These are phyloP conservation scores for Lanmaoa pseudosensibilis DNA, from an alignment of 768 basidiomycete genomes.

Conservation along the genomic window DNA sequence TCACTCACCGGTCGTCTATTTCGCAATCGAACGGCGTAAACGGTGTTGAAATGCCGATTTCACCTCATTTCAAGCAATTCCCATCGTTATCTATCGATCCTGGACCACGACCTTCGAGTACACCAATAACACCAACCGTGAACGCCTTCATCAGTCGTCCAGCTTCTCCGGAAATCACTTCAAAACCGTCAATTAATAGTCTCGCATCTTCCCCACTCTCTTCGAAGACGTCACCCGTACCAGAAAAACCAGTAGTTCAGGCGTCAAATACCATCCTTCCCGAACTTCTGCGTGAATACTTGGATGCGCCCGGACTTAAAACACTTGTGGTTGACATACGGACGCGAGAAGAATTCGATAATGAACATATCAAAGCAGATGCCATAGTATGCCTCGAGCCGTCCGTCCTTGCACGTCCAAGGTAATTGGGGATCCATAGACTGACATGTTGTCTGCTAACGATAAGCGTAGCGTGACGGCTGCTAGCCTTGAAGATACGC, in stretches of 20 bases:
- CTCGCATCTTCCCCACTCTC: slow-evolving; percentile 35
- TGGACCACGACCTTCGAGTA: slow-evolving; percentile 64
- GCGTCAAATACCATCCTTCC: slow-evolving; percentile 60
- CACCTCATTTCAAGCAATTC: slow-evolving; percentile 36
- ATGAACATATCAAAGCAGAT: slow-evolving; percentile 65
- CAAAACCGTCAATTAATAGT: slow-evolving; percentile 43
- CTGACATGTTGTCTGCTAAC: slow-evolving; percentile 10
- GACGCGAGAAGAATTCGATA: slow-evolving; percentile 73
- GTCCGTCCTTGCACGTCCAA: slow-evolving; percentile 62
- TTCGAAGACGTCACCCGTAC: slow-evolving; percentile 30
- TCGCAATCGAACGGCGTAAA: slow-evolving; percentile 34
- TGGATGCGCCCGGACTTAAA: slow-evolving; percentile 47
- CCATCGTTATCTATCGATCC: slow-evolving; percentile 46
- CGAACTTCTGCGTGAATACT: slow-evolving; percentile 56
- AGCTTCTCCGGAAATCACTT: slow-evolving; percentile 51
- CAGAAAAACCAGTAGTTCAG: slow-evolving; percentile 50
- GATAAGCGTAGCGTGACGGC: slow-evolving; percentile 56
- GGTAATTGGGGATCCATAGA: slow-evolving; percentile 44
- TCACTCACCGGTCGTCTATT: slow-evolving; percentile 12
- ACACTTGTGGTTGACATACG: slow-evolving; percentile 83
- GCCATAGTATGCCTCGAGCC: slow-evolving; percentile 87
- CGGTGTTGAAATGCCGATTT: slow-evolving; percentile 32
- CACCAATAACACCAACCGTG: slow-evolving; percentile 59
- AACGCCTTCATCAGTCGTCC: slow-evolving; percentile 64
- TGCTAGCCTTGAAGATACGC: slow-evolving; percentile 67